Base-by-base conservation (phyloP, 345 rosid species). In the Physaria fendleri region DNA sequence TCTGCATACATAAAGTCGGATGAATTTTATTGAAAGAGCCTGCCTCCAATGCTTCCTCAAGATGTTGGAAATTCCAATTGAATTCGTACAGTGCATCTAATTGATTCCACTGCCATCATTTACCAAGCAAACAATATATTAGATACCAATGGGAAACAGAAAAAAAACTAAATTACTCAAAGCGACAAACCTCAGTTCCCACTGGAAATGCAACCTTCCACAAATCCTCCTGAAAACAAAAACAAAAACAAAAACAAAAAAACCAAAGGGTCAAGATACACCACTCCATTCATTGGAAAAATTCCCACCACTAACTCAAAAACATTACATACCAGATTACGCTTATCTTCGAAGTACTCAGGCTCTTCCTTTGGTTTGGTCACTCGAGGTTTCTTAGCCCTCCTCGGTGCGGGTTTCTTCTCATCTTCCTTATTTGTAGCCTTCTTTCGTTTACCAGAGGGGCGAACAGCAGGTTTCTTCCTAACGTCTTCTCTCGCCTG, bases 41-140 rank as follows among this genome's bases (percentile, higher is more conserved):
- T 73, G 87, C 95, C 68, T 94, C 99, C 71, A 94, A 79, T 43
- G 96, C 95, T 61, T 82, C 67, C 73, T 94, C 97, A 29, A 94
- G 87, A 71, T 87, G 82, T 15, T 85, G 69, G 75, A 94, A 94
- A 66, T 84, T 59, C 97, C 97, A 87, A 46, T 80, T 94, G 74
- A 54, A 79, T 56, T 81, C 71, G 64, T 90, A 87, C 17, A 94
- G 71, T 0, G 66, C 16, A 59, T 94, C 97, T 77, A 94, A 30
- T 59, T 82, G 90, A 54, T 71, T 85, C 96, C 95, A 88, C 98
- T 88, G 82, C 4, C 28, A 32, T 25, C 32, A 48, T 66, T 5
- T 3, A 48, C 24, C 4, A 3, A 21, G 60, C 51, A 39, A 51
- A 40, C 8, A 10, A 44, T 21, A 42, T 32, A 28, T 30, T 37